A percentile compares a stretch with the other conserved stretches of the same genome.
phyloP scores from a whole-genome alignment of 306 rosid species.

The Vachellia pachyceras region DNA sequence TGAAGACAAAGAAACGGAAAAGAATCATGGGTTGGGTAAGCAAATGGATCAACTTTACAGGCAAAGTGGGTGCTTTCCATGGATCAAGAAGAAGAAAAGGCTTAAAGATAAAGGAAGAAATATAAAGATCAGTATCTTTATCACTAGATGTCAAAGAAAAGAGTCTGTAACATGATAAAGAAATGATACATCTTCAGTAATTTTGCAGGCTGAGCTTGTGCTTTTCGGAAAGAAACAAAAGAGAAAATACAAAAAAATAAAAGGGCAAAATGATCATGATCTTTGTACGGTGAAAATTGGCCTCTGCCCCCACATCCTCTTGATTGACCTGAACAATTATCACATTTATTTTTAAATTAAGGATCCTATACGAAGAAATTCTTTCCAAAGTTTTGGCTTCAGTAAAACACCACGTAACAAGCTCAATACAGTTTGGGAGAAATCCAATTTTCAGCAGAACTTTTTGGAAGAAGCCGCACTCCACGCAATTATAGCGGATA shows the following conservation, averaged over 20 bases:
- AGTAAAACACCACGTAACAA: not conserved
- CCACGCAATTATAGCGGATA: not conserved
- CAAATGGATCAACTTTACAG: slow-evolving; percentile 36
- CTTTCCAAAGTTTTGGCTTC: not conserved
- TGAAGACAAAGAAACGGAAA: slow-evolving; percentile 51
- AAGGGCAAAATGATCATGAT: not conserved
- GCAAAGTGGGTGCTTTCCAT: slow-evolving; percentile 77
- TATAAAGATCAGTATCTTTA: slow-evolving; percentile 51
- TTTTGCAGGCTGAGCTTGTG: slow-evolving; percentile 40
- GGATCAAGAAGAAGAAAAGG: slow-evolving; percentile 75
- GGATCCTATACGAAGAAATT: not conserved
- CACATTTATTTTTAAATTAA: not conserved
- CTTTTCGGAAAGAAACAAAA: too few relatives aligned
- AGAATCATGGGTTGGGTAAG: slow-evolving; percentile 34
- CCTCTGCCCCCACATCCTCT: not conserved
- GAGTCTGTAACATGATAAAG: slow-evolving; percentile 8
- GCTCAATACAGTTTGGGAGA: not conserved
- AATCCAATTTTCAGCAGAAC: not conserved
- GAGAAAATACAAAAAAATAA: not conserved
- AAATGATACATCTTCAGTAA: slow-evolving; percentile 1
- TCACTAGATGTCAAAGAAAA: slow-evolving; percentile 47
- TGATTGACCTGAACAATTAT: not conserved
- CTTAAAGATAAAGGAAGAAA: slow-evolving; percentile 62
- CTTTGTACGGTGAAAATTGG: slow-evolving; percentile 33
- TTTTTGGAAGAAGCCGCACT: not conserved